Percentiles rank a stretch among this genome's conserved stretches.
Evolutionary conservation across 352 stramenopile genomes (phyloP).

Genomic region (Globisporangium radiosum): DNA sequence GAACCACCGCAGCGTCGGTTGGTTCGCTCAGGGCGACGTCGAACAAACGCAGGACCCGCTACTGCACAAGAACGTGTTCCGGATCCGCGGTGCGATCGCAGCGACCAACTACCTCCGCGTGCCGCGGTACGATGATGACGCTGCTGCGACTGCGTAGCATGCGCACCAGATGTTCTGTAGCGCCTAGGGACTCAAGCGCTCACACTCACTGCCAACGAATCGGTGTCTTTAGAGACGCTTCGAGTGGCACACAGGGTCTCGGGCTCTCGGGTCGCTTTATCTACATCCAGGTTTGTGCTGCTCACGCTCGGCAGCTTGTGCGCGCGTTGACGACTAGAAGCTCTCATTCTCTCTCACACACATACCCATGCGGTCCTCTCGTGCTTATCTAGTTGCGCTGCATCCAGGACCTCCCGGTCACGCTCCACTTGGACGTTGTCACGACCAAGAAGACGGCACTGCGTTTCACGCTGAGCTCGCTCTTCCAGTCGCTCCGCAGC

Average conservation of each 20-base stretch:
- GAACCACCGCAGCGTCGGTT: constrained; percentile 50
- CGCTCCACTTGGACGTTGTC: constrained; percentile 63
- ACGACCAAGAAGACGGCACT: constrained; percentile 62
- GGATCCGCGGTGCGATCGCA: constrained; percentile 63
- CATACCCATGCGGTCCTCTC: too few relatives aligned
- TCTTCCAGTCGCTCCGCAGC: constrained; percentile 50
- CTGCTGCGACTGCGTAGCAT: too few relatives aligned
- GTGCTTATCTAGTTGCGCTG: constrained; percentile 23
- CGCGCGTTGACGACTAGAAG: too few relatives aligned
- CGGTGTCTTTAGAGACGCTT: constrained; percentile 20
- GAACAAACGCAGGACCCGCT: constrained; percentile 53
- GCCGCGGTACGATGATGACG: constrained; percentile 23
- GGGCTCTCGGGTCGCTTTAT: constrained; percentile 60
- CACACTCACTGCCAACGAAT: too few relatives aligned
- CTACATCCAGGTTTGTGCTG: constrained; percentile 52
- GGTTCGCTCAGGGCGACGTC: constrained; percentile 52
- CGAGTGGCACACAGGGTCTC: constrained; percentile 46
- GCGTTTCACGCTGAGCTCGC: constrained; percentile 65
- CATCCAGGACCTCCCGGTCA: constrained; percentile 32
- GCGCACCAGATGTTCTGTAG: too few relatives aligned
- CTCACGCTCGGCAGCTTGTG: too few relatives aligned
- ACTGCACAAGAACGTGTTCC: constrained; percentile 78
- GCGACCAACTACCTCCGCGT: constrained; percentile 71
- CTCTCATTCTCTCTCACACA: too few relatives aligned
- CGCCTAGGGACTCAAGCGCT: too few relatives aligned